Conservation (phyloP, 176 grass and related monocot genomes). For the Luzula sylvatica region DNA sequence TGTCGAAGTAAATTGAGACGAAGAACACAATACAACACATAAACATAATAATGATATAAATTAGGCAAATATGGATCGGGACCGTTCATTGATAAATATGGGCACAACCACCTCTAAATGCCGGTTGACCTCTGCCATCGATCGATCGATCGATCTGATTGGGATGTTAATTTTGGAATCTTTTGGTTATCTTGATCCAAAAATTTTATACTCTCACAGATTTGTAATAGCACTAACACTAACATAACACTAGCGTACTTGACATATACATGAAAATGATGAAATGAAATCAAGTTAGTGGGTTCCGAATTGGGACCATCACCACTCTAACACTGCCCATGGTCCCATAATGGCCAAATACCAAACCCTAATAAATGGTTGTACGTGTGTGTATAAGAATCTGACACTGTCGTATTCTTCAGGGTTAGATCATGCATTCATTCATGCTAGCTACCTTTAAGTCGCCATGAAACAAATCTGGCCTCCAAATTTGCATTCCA, state of each 20-base stretch:
- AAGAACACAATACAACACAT: too few relatives aligned
- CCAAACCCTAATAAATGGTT: constrained; percentile 20
- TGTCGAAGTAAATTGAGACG: neutral
- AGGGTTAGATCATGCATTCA: constrained; percentile 6
- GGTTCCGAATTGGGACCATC: constrained; percentile 1
- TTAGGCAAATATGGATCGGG: constrained; percentile 9
- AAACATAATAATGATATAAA: neutral
- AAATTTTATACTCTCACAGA: neutral
- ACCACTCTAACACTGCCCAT: constrained; percentile 4
- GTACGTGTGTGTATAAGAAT: constrained; percentile 18
- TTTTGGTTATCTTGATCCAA: constrained; percentile 8
- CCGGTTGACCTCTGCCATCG: constrained; percentile 23
- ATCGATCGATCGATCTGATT: too few relatives aligned
- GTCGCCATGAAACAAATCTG: constrained; percentile 10
- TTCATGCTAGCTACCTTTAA: neutral
- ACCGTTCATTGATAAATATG: constrained; percentile 20
- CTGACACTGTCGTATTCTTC: constrained; percentile 10
- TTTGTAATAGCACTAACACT: neutral
- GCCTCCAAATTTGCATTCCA: neutral
- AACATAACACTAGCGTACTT: neutral
- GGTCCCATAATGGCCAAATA: constrained; percentile 9
- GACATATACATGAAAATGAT: neutral
- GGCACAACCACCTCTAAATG: constrained; percentile 18
- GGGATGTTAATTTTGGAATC: constrained; percentile 18
- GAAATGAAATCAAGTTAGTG: constrained; percentile 2